These are phyloP conservation scores for Pseudogymnoascus sp. DNA, from an alignment of 2,329 filamentous ascomycete genomes.

Conservation along the genomic window DNA sequence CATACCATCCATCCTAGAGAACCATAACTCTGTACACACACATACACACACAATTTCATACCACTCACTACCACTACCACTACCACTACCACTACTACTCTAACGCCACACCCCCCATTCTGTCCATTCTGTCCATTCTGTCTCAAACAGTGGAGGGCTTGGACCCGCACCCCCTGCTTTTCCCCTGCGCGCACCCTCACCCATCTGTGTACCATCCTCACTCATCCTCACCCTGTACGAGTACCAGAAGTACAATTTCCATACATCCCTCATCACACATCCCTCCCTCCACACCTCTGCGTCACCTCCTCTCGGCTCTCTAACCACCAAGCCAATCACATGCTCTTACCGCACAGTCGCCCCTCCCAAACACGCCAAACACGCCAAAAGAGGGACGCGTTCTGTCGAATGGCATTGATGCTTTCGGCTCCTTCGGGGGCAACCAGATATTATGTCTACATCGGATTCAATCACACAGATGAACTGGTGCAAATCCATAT, in stretches of 20 bases:
- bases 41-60: background rate
- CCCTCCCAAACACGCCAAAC: background rate
- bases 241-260: too few relatives aligned
- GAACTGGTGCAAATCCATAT: background rate
- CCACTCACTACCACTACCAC: too few relatives aligned
- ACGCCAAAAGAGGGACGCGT: background rate
- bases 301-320: background rate
- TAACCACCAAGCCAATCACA: background rate
- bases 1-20: background rate
- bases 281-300: background rate
- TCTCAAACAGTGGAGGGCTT: constrained; percentile 2
- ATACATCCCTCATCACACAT: too few relatives aligned
- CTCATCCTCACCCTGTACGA: background rate
- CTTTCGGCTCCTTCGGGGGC: background rate
- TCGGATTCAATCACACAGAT: background rate
- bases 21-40: background rate
- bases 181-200: background rate
- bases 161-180: constrained; percentile 1
- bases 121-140: background rate
- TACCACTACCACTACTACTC: too few relatives aligned
- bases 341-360: background rate
- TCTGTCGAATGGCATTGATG: background rate
- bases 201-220: too few relatives aligned
- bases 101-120: background rate
- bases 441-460: background rate